Percentiles rank a stretch among this genome's conserved stretches.
Conservation (phyloP, 192 early-diverging fungal genomes). For the Entomortierella beljakovae region DNA sequence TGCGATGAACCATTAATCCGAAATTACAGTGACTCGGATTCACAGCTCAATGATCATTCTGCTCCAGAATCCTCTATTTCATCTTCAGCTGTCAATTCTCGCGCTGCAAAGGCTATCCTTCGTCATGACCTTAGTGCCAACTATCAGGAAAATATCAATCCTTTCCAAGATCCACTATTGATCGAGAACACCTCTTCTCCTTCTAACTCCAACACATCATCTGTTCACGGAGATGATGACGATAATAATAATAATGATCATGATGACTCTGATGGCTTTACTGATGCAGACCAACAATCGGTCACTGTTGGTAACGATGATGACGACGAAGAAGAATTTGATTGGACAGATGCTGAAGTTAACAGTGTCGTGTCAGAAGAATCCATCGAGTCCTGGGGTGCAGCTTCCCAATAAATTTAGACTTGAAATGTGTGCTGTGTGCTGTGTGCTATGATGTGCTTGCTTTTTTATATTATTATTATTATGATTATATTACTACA, state of each 20-base stretch:
- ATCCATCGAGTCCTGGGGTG: slow-evolving; percentile 46
- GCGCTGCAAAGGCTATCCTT: slow-evolving; percentile 38
- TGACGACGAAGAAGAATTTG: slow-evolving; percentile 26
- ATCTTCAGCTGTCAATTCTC: not conserved
- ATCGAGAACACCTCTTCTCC: slow-evolving; percentile 13
- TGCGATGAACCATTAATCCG: slow-evolving; percentile 25
- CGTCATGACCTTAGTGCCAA: slow-evolving; percentile 38
- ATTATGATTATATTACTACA: too few relatives aligned
- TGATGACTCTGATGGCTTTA: slow-evolving; percentile 15
- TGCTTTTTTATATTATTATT: too few relatives aligned
- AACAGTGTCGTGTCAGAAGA: slow-evolving; percentile 45
- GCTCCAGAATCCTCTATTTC: not conserved
- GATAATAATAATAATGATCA: too few relatives aligned
- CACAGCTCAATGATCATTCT: not conserved
- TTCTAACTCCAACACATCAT: slow-evolving; percentile 15
- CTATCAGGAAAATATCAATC: slow-evolving; percentile 38
- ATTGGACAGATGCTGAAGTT: slow-evolving; percentile 52
- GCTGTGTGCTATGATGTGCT: too few relatives aligned
- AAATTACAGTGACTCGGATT: not conserved
- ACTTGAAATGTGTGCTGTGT: too few relatives aligned
- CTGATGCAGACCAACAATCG: slow-evolving; percentile 38
- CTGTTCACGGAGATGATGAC: slow-evolving; percentile 11
- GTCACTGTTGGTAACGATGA: slow-evolving; percentile 29
- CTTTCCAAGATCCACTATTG: slow-evolving; percentile 33
- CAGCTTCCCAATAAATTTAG: not conserved